Conservation (phyloP, 2,329 filamentous ascomycete species). For the Septoria linicola region DNA sequence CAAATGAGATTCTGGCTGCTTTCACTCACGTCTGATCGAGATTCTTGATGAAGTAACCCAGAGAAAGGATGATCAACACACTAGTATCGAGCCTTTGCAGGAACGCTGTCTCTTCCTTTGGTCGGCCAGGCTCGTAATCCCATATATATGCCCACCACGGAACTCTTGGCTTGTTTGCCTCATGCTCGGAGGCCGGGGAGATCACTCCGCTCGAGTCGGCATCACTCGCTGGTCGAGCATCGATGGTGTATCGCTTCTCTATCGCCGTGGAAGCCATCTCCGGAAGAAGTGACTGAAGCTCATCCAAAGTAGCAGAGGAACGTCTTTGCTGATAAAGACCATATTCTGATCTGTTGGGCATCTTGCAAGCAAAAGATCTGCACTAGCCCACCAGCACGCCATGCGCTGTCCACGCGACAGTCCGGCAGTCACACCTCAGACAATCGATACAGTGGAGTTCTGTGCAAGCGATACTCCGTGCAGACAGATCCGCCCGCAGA, state of each 20-base stretch:
- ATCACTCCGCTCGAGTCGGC: constrained; percentile 8
- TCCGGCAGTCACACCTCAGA: too few relatives aligned
- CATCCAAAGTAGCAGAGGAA: too few relatives aligned
- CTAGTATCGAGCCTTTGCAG: constrained; percentile 44
- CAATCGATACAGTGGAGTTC: too few relatives aligned
- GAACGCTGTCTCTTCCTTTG: constrained; percentile 26
- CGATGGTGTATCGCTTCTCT: constrained; percentile 14
- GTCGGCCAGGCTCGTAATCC: constrained; percentile 50
- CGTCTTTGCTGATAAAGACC: too few relatives aligned
- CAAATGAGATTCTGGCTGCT: not conserved
- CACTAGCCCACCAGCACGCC: not conserved
- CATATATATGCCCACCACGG: constrained; percentile 45
- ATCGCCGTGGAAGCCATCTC: constrained; percentile 1
- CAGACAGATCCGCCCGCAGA: too few relatives aligned
- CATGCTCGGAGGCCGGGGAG: not conserved
- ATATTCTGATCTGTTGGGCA: not conserved
- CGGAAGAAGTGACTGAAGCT: too few relatives aligned
- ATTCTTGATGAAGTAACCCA: constrained; percentile 55
- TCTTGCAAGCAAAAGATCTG: not conserved
- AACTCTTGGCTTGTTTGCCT: constrained; percentile 9
- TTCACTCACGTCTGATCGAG: constrained; percentile 34
- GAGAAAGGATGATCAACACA: constrained; percentile 49
- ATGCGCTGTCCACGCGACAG: not conserved
- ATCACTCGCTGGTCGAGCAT: constrained; percentile 11
- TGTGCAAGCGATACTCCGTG: too few relatives aligned